Base-by-base conservation (phyloP, 2,329 filamentous ascomycete genomes). In the Colletotrichum cuscutae region DNA sequence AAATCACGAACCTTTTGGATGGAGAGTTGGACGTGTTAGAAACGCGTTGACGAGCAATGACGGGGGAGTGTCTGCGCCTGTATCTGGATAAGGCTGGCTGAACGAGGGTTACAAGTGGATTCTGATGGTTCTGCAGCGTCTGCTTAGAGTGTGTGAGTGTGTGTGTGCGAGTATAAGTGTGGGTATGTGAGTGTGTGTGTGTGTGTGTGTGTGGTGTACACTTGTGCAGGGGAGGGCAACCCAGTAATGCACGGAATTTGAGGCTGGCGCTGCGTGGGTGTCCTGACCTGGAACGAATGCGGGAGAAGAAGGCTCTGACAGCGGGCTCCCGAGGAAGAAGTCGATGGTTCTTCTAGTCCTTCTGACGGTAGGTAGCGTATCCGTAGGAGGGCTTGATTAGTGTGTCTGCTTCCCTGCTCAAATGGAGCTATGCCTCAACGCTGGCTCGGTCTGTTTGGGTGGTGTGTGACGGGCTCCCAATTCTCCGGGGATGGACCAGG, bases 401-500 rank as follows among this genome's bases (percentile, higher is more conserved):
- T 61, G 56, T 30, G 37, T 37, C 42, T 58, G 63, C 26, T 24
- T 65, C 32, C 42, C 56, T 46, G 61, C 65, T 67, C 30, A 49
- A 42, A 24, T 64, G 42, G 65, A 72, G 62, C 60, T 65, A 49
- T 57, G 32, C 60, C 60, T 57, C 11, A 32, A 65, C 37, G 61
- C 67, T 65, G 53, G 61, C 70, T 46, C 52, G 63, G 58, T 65
- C 57, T 60, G 49, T 68, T 57, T 65, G 37, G 71, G 66, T 65
- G 61, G 35, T 62, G 67, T 73, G 65, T 30, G 68, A 67, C 67
- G 57, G 71, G 60, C 58, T 70, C 35, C 61, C 71, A 67, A 67
- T 71, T 71, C 67, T 62, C 71, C 58, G 71, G 71, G 71, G 71
- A 63, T 63, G 57, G 71, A 71, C 71, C 68, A 73, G 71, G 67